These are phyloP conservation scores for Wickerhamiella hasegawae DNA, from an alignment of 805 yeast genomes.

Conservation along the genomic window DNA sequence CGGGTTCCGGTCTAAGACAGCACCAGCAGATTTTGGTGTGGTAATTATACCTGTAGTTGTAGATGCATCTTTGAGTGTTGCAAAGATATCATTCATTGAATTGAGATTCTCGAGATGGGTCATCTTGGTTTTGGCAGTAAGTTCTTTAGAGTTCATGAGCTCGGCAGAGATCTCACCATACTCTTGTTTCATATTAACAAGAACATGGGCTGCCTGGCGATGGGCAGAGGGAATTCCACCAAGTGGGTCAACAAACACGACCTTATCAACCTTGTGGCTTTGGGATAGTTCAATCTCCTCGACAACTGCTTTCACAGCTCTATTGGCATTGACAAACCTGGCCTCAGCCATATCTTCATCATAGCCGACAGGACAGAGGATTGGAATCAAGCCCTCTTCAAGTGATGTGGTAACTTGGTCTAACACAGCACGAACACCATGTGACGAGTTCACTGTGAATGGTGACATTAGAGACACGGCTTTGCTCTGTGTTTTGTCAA, in stretches of 20 bases:
- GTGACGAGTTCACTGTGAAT: constrained; percentile 19
- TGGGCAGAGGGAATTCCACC: constrained; percentile 92
- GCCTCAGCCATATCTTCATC: constrained; percentile 35
- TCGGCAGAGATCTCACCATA: constrained; percentile 49
- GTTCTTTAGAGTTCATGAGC: constrained; percentile 26
- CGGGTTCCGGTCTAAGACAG: constrained; percentile 47
- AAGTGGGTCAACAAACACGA: constrained; percentile 56
- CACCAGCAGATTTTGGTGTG: constrained; percentile 60
- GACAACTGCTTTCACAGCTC: constrained; percentile 27
- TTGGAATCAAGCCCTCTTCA: constrained; percentile 29
- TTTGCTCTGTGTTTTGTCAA: constrained; percentile 6
- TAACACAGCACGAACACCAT: background rate
- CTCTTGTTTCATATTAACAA: constrained; percentile 74
- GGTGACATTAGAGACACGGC: constrained; percentile 25
- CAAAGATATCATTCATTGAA: constrained; percentile 45
- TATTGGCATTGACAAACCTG: constrained; percentile 25
- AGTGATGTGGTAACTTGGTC: constrained; percentile 29
- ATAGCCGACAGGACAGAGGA: constrained; percentile 48
- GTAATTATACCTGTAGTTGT: constrained; percentile 75
- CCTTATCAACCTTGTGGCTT: constrained; percentile 46
- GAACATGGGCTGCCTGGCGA: constrained; percentile 65
- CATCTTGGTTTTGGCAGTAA: constrained; percentile 29
- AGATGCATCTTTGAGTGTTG: constrained; percentile 31
- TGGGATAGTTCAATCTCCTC: constrained; percentile 21
- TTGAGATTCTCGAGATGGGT: constrained; percentile 56